Conservation (phyloP, 1,284 basidiomycete genomes). For the Lentinula novae-zelandiae region DNA sequence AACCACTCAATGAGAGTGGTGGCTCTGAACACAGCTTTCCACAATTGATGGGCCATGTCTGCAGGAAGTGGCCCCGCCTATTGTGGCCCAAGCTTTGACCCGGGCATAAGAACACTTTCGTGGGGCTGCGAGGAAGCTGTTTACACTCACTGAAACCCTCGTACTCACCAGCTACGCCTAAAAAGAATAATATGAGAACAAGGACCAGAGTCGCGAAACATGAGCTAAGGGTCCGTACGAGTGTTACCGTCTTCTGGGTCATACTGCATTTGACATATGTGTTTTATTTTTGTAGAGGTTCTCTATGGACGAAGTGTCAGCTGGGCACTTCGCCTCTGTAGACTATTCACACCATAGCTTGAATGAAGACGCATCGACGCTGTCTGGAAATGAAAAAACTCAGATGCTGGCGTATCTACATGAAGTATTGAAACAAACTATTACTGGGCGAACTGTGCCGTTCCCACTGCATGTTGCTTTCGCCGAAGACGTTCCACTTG, state of each 20-base stretch:
- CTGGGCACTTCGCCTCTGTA: background rate
- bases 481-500: background rate
- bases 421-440: background rate
- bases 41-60: too few species aligned
- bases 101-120: too few species aligned
- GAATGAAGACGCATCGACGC: background rate
- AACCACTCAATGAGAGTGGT: too few species aligned
- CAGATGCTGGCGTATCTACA: background rate
- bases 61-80: too few species aligned
- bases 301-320: background rate
- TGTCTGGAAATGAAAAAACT: background rate
- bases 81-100: too few species aligned
- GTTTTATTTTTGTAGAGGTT: background rate
- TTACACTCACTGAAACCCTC: too few species aligned
- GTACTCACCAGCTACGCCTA: too few species aligned
- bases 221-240: too few species aligned
- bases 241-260: too few species aligned
- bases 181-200: too few species aligned
- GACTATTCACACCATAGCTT: background rate
- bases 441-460: background rate
- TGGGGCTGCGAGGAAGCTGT: too few species aligned
- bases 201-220: background rate
- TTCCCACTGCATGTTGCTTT: slow-evolving; percentile 1
- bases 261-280: background rate
- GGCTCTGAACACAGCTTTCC: too few species aligned